phyloP scores from a whole-genome alignment of 2,329 filamentous ascomycete species.

The Xylaria sp. region DNA sequence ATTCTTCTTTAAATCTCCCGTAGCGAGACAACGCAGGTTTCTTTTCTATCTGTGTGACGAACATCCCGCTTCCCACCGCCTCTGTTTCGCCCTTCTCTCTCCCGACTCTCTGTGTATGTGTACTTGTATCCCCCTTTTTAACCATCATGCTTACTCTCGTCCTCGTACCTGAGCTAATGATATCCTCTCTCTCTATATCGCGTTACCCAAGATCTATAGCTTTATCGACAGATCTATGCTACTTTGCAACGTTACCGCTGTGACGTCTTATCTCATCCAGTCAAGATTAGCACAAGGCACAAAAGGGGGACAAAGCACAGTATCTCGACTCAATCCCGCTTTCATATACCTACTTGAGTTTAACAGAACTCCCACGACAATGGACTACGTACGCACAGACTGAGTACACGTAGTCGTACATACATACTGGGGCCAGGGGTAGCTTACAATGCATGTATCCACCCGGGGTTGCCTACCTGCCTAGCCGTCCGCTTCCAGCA shows the following conservation, averaged over 20 bases:
- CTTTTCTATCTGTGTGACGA: constrained; percentile 19
- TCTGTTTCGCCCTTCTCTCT: constrained; percentile 16
- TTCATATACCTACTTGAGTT: neutral
- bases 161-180: constrained; percentile 35
- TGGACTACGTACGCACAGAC: constrained; percentile 9
- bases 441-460: constrained; percentile 24
- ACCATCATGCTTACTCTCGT: constrained; percentile 1
- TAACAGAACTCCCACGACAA: neutral
- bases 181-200: constrained; percentile 12
- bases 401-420: constrained; percentile 12
- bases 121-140: constrained; percentile 12
- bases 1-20: constrained; percentile 32
- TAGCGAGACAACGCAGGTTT: constrained; percentile 24
- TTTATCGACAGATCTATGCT: constrained; percentile 4
- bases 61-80: constrained; percentile 5
- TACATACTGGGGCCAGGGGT: constrained; percentile 6
- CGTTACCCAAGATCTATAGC: constrained; percentile 13
- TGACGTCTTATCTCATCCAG: neutral
- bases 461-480: constrained; percentile 18
- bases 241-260: constrained; percentile 26
- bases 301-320: constrained; percentile 5
- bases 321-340: constrained; percentile 1
- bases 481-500: constrained; percentile 20
- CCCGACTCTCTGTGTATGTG: constrained; percentile 6
- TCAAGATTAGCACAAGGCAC: constrained; percentile 21